A percentile compares a stretch with the other conserved stretches of the same genome.
Evolutionary conservation across 164 flowering plant species (phyloP).

Genomic region (Dillenia turbinata): DNA sequence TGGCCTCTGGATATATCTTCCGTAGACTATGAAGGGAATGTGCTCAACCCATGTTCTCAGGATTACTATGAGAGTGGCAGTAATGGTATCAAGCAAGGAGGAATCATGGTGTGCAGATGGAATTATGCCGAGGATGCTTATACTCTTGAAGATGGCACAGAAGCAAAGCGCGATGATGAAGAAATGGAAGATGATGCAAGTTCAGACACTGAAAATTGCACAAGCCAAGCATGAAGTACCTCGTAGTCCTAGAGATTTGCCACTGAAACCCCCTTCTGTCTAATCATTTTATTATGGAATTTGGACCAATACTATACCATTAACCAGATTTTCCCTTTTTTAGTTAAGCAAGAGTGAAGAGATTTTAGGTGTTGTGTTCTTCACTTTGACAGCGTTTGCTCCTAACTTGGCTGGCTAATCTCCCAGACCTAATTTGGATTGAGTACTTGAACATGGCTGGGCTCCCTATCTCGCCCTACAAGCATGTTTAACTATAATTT

Average conservation of each 20-base stretch:
- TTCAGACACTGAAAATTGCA: constrained; percentile 26
- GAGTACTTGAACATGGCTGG: too few species aligned
- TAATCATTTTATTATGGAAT: too few species aligned
- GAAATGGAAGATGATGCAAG: constrained; percentile 30
- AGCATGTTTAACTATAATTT: too few species aligned
- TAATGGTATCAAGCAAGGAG: constrained; percentile 13
- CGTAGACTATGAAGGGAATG: constrained; percentile 10
- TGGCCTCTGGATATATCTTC: constrained; percentile 17
- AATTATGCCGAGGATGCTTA: constrained; percentile 17
- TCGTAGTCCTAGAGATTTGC: constrained; percentile 5
- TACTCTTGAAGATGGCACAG: constrained; percentile 28
- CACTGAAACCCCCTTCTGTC: neutral
- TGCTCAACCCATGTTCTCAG: constrained; percentile 15
- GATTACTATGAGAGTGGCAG: constrained; percentile 15
- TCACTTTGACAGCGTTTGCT: too few species aligned
- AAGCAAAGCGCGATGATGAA: constrained; percentile 22
- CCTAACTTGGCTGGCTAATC: too few species aligned
- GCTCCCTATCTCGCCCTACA: too few species aligned
- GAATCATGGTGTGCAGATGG: constrained; percentile 23
- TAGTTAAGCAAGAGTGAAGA: too few species aligned
- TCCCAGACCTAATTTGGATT: too few species aligned
- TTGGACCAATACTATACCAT: too few species aligned
- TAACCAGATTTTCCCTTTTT: too few species aligned
- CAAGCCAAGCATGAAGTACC: constrained; percentile 7
- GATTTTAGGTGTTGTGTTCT: too few species aligned